Base-by-base conservation (phyloP, 257 asterid species). In the Nicotiana attenuata region DNA sequence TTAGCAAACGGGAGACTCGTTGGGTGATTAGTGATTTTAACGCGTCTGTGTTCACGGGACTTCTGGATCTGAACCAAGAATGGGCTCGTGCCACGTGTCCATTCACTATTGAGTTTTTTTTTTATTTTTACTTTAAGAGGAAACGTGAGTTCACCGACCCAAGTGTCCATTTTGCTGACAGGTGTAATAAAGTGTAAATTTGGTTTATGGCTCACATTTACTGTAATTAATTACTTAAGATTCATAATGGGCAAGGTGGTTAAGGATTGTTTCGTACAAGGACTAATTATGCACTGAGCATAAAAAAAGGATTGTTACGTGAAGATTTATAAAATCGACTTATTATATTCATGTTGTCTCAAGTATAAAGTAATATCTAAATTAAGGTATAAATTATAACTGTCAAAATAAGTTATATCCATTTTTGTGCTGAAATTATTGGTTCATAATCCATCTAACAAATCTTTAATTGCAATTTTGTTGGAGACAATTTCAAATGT, bases 41-140 rank as follows among this genome's bases (percentile, higher is more conserved):
- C 77, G 63, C 83, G 80, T 81, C 86, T 29, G 19, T 9, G 17
- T 82, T 85, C 88, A 82, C 88, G 86, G 77, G 85, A 24, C 4
- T 52, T 53, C 61, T 38, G 19, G 64, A 66, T 41, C 69, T n/a
- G 16, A 28, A 45, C 61, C 14, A 45, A n/a, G 73, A 64, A 56
- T 77, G 17, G 47, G 35, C 73, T 31, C 5, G 57, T 67, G 88
- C 83, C 86, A 80, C 86, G 83, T 65, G 78, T 76, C 55, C 35
- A 28, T 65, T 4, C 80, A 64, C 14, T 4, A 24, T 17, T 15
- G 57, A 29, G 11, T 24, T 14, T 65, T 71, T 65, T 45, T 45
- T 71, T n/a, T 19, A 1, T 19, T 20, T 2, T 71, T 45, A 3
- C 13, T 13, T 45, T 66, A 61, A 24, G 67, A 5, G 16, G 16